A percentile compares a stretch with the other conserved stretches of the same genome.
Conservation (phyloP, 305 asterid species). For the Fraxinus sp. region DNA sequence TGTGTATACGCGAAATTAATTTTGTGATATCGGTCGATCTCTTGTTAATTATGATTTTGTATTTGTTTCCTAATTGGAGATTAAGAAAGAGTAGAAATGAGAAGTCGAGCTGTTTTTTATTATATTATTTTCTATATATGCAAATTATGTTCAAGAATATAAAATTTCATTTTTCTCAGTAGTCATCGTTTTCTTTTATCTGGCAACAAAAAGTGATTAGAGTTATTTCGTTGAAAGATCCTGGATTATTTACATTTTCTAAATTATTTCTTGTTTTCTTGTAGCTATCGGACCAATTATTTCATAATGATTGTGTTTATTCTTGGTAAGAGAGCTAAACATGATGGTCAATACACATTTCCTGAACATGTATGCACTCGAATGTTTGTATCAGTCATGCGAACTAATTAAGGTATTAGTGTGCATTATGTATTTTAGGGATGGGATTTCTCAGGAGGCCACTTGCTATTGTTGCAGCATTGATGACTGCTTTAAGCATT, state of each 20-base stretch:
- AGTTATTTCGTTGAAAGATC: neutral
- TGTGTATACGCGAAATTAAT: neutral
- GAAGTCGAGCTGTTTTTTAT: neutral
- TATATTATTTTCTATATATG: neutral
- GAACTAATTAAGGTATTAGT: constrained; percentile 8
- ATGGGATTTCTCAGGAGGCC: constrained; percentile 82
- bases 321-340: constrained; percentile 62
- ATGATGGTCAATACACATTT: constrained; percentile 5
- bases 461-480: constrained; percentile 86
- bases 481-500: constrained; percentile 74
- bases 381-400: neutral
- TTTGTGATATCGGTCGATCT: constrained; percentile 9
- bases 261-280: constrained; percentile 18
- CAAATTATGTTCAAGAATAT: neutral
- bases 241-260: constrained; percentile 8
- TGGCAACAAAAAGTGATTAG: neutral
- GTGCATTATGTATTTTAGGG: constrained; percentile 45
- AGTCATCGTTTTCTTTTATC: neutral
- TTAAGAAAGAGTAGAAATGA: neutral
- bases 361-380: neutral
- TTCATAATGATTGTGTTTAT: constrained; percentile 74
- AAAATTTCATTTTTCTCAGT: neutral
- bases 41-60: neutral
- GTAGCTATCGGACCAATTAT: constrained; percentile 95
- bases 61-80: neutral